Evolutionary conservation across 371 early-diverging fungal genomes (phyloP).

Genomic region (Rhizopus sp.): DNA sequence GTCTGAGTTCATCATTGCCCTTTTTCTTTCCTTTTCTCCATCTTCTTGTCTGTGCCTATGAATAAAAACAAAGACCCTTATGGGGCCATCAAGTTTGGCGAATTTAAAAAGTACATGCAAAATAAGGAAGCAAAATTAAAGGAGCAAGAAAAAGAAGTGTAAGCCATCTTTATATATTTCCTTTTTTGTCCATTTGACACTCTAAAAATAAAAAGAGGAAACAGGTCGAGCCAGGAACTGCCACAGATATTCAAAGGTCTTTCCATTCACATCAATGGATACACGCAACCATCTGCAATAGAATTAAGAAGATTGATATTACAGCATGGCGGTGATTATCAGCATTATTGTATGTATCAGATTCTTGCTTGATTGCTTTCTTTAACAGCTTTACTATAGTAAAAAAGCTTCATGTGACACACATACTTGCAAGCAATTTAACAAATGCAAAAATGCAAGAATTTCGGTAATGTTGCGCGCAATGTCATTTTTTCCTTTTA

Average conservation of each 20-base stretch:
- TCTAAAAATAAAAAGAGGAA: constrained; percentile 12
- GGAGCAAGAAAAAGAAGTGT: constrained; percentile 57
- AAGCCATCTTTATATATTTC: constrained; percentile 9
- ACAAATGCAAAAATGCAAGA: constrained; percentile 70
- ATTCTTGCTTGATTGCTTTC: not conserved
- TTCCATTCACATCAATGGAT: constrained; percentile 71
- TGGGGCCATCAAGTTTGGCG: constrained; percentile 61
- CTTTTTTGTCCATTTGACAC: not conserved
- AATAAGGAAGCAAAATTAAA: constrained; percentile 66
- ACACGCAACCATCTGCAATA: constrained; percentile 58
- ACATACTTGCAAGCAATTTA: constrained; percentile 70
- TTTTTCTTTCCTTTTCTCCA: constrained; percentile 2
- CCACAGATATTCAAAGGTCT: constrained; percentile 58
- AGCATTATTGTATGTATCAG: constrained; percentile 49
- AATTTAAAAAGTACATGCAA: constrained; percentile 62
- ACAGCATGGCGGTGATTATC: constrained; percentile 61
- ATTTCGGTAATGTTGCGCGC: constrained; percentile 42
- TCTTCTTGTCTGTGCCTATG: not conserved
- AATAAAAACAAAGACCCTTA: constrained; percentile 43
- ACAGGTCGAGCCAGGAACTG: constrained; percentile 27
- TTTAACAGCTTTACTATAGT: constrained; percentile 29
- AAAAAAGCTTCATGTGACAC: constrained; percentile 61
- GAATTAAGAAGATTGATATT: constrained; percentile 62
- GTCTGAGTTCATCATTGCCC: too few relatives aligned
- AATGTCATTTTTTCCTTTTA: not conserved